These are phyloP conservation scores for Wallacemonas sp. DNA, from an alignment of 208 protist genomes.

Conservation along the genomic window DNA sequence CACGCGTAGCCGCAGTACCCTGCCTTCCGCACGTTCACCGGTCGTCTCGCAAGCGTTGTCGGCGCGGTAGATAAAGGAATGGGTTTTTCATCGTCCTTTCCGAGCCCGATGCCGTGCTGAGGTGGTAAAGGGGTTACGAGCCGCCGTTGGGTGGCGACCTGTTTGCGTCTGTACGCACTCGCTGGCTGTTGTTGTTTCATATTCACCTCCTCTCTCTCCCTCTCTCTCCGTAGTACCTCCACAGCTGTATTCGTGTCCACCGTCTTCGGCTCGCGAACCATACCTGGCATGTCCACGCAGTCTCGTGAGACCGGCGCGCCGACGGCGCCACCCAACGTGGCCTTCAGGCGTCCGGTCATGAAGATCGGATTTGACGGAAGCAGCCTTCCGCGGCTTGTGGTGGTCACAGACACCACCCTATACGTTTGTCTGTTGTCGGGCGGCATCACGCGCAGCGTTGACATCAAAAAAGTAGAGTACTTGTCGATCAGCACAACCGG, in stretches of 20 bases:
- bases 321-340: not conserved
- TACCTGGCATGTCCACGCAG: not conserved
- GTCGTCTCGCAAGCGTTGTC: too few species aligned
- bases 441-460: constrained; percentile 48
- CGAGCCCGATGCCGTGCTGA: too few species aligned
- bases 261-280: too few species aligned
- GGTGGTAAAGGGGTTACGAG: too few species aligned
- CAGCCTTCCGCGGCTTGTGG: constrained; percentile 30
- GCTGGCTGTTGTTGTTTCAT: too few species aligned
- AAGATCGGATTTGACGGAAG: constrained; percentile 54
- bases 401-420: constrained; percentile 28
- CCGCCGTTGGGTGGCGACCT: too few species aligned
- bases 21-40: too few species aligned
- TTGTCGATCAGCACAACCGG: constrained; percentile 23
- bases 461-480: constrained; percentile 20
- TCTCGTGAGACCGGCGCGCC: not conserved
- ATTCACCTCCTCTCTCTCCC: not conserved
- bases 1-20: too few species aligned
- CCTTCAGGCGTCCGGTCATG: constrained; percentile 24
- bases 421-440: constrained; percentile 42
- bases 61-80: too few species aligned
- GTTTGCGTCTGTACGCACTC: too few species aligned
- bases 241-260: too few species aligned
- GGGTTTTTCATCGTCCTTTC: too few species aligned
- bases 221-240: not conserved